phyloP scores from a whole-genome alignment of 179 eudicot genomes.

The Heliamphora pulchella region DNA sequence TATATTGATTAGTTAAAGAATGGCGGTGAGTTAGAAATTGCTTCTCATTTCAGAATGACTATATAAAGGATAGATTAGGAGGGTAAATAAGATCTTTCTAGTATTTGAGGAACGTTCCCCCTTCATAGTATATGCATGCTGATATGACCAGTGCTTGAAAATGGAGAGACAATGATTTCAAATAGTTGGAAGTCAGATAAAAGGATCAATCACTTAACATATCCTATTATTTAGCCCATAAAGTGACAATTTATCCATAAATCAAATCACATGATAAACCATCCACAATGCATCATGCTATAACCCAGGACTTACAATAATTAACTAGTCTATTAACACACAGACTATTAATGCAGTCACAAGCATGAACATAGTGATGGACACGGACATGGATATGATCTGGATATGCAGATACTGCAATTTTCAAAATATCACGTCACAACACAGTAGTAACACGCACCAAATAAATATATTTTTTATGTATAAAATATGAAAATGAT shows the following conservation, averaged over 20 bases:
- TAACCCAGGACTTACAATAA: background rate
- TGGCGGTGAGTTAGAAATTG: background rate
- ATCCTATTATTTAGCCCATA: background rate
- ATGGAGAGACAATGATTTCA: background rate
- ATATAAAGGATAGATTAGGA: background rate
- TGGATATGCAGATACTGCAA: too few relatives aligned
- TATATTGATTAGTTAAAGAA: background rate
- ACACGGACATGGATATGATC: too few relatives aligned
- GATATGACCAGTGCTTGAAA: background rate
- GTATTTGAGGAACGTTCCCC: background rate
- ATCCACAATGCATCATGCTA: background rate
- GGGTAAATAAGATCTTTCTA: background rate
- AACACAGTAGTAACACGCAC: too few relatives aligned
- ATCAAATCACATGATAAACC: background rate
- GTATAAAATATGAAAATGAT: too few relatives aligned
- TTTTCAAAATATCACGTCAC: too few relatives aligned
- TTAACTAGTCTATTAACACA: too few relatives aligned
- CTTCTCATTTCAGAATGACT: background rate
- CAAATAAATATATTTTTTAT: too few relatives aligned
- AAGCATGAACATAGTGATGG: too few relatives aligned
- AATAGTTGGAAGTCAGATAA: background rate
- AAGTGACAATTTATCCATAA: background rate
- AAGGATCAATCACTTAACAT: background rate
- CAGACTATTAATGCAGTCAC: too few relatives aligned
- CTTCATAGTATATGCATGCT: background rate